Base-by-base conservation (phyloP, 768 basidiomycete genomes). In the Tulasnella sp. region DNA sequence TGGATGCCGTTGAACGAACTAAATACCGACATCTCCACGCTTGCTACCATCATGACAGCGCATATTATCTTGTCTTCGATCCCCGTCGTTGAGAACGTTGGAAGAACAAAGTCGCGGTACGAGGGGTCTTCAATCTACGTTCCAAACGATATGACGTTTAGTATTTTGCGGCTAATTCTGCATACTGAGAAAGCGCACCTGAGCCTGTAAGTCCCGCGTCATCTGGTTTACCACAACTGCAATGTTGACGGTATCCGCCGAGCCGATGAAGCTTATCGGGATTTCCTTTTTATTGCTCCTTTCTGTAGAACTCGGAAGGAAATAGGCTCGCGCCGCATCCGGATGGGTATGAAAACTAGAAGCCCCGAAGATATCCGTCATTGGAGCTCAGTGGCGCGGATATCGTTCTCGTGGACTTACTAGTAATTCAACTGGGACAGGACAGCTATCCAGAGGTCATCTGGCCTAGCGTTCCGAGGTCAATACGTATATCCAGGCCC, bases 401-500 rank as follows among this genome's bases (percentile, higher is more conserved):
- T 35, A 35, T 35, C 35, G 35, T 35, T 74, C 29, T 40, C 5
- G 16, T 40, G 37, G 35, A 37, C 73, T 51, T 37, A 74, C 73
- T 76, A 76, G 29, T 46, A 40, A 57, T 57, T 61, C 32, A 76
- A n/a, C 29, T 76, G 75, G 23, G 75, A 29, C 6, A 76, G 57
- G 23, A 76, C 35, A 37, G 75, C 75, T 39, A 61, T 57, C 75
- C 75, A 76, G 18, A 76, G 46, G 57, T 76, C 75, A 69, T 76
- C 75, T 26, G 75, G 75, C 20, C 75, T 76, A 35, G 29, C 29
- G 57, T 20, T 26, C 37, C 35, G 15, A 29, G 2, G 15, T n/a
- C 23, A 16, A 48, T 16, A 57, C 44, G 29, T 13, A 15, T 18
- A 15, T 16, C 16, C 23, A 20, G 40, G 11, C 10, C 26, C 35